phyloP scores from a whole-genome alignment of 2,329 filamentous ascomycete species.

The Colletotrichum noveboracense region DNA sequence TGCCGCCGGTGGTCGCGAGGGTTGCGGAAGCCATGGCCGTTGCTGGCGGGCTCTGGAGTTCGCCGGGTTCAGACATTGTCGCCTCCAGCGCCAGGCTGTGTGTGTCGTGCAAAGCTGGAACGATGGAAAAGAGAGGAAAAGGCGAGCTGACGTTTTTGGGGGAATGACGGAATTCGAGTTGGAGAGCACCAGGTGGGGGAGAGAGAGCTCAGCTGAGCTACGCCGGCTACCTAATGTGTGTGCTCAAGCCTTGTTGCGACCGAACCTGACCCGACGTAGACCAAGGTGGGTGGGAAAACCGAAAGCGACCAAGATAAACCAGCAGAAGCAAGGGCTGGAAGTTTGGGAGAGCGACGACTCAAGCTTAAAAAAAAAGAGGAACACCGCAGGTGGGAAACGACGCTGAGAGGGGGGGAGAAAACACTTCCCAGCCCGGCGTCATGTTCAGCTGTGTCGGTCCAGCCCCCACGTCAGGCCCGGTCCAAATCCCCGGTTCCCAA shows the following conservation, averaged over 20 bases:
- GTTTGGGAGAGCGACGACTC: neutral
- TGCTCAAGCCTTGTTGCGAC: neutral
- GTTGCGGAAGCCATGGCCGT: constrained; percentile 16
- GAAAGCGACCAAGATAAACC: neutral
- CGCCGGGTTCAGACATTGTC: constrained; percentile 3
- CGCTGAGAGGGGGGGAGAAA: neutral
- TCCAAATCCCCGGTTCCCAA: constrained; percentile 1
- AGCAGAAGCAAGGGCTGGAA: neutral
- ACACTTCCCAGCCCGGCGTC: neutral
- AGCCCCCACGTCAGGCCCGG: constrained; percentile 7
- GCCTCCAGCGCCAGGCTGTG: neutral
- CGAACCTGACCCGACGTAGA: neutral
- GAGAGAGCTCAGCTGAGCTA: neutral
- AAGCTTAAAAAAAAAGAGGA: neutral
- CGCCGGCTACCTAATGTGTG: neutral
- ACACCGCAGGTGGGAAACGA: neutral
- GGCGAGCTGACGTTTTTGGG: neutral
- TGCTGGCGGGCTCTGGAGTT: constrained; percentile 4
- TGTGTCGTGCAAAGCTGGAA: neutral
- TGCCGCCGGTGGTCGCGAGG: neutral
- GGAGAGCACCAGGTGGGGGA: neutral
- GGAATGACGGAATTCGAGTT: neutral
- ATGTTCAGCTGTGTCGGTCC: constrained; percentile 1
- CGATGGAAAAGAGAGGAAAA: neutral
- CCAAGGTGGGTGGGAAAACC: neutral